Base-by-base conservation (phyloP, 2,329 filamentous ascomycete genomes). In the Paraphaeosphaeria minitans region DNA sequence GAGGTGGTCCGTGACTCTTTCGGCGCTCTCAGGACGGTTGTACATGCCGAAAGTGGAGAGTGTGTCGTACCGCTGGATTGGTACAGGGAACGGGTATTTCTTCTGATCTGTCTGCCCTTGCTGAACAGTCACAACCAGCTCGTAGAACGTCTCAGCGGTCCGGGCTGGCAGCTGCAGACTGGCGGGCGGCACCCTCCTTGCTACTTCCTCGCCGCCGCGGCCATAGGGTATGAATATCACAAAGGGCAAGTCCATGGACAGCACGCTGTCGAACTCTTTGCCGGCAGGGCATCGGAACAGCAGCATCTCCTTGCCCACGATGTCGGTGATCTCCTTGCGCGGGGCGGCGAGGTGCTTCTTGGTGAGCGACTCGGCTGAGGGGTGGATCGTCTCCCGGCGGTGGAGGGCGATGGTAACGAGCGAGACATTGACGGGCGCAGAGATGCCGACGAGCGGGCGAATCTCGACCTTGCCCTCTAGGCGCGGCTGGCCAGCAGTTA, bases 21-120 rank as follows among this genome's bases (percentile, higher is more conserved):
- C 90, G 56, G 92, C 92, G 59, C 90, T 90, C 77, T 97, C 94
- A 16, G 93, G 94, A 55, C 93, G 89, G 79, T 98, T 98, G 82
- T 98, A 99, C 95, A 98, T 98, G 78, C 95, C 95, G 80, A 99
- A 99, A 1, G 95, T 98, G 43, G 93, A 97, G 50, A 99, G 83
- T 1, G 94, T 99, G 77, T 99, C 95, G 80, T 98, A 99, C 73
- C 95, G 86, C 66, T 92, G 88, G 67, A 99, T 87, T 1, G 94
- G 94, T 41, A 98, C 90, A 1, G 95, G 92, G 68, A 97, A 97
- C 4, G 88, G 83, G 78, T 96, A 95, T 78, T 96, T 96, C 78
- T 91, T 92, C 79, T 97, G 92, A 61, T 91, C 87, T 68, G 87
- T 87, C 67, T 90, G 89, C 3, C 93, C 92, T 78, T 98, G 94